Evolutionary conservation across 2,329 filamentous ascomycete species (phyloP).

Genomic region (Chalaropsis thielavioides): DNA sequence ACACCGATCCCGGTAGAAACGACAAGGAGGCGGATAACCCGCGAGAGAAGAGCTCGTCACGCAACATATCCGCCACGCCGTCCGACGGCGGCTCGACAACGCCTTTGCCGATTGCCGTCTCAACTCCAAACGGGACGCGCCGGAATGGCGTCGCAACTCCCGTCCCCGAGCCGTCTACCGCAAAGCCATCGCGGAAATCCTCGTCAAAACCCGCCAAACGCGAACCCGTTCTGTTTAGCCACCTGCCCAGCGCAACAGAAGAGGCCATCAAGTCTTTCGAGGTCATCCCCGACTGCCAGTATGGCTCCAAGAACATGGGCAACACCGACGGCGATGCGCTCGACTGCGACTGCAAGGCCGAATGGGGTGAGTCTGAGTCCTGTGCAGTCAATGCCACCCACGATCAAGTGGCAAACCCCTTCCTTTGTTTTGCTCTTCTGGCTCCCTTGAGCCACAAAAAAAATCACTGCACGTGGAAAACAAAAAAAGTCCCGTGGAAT

Average conservation of each 20-base stretch:
- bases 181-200: conserved; percentile 54
- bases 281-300: conserved; percentile 71
- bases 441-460: neutral
- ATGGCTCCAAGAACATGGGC: conserved; percentile 82
- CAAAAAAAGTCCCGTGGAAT: neutral
- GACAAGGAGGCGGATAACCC: conserved; percentile 1
- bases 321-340: conserved; percentile 78
- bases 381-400: neutral
- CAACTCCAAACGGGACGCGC: conserved; percentile 31
- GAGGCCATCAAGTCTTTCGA: conserved; percentile 67
- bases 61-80: conserved; percentile 5
- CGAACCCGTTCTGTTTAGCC: conserved; percentile 51
- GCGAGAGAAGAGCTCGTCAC: neutral
- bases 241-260: conserved; percentile 63
- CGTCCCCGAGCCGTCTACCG: conserved; percentile 35
- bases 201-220: conserved; percentile 54
- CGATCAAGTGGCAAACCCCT: neutral
- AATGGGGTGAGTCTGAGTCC: conserved; percentile 63
- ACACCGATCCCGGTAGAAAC: neutral
- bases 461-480: neutral
- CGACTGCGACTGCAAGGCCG: conserved; percentile 88
- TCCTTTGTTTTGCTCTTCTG: neutral
- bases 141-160: conserved; percentile 35
- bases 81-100: conserved; percentile 26
- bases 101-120: conserved; percentile 27